These are phyloP conservation scores for Gossypium trilobum DNA, from an alignment of 441 rosid genomes.

Conservation along the genomic window DNA sequence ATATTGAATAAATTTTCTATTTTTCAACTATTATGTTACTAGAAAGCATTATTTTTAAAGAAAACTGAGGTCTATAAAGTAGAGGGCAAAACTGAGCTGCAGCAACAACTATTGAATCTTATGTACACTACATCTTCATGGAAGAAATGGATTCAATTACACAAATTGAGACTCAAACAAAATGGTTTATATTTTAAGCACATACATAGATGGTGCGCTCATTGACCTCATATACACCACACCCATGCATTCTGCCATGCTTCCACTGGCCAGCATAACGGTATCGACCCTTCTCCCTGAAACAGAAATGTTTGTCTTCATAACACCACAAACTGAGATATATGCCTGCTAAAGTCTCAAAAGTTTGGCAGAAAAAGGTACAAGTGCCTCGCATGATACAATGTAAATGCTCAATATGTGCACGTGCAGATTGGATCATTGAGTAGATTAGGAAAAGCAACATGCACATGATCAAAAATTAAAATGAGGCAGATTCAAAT, in stretches of 20 bases:
- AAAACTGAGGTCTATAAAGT: not conserved
- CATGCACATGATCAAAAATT: not conserved
- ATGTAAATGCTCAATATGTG: not conserved
- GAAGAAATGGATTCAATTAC: not conserved
- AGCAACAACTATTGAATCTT: not conserved
- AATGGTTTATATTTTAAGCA: slow-evolving; percentile 17
- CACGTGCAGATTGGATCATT: not conserved
- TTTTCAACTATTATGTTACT: not conserved
- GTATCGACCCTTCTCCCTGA: slow-evolving; percentile 82
- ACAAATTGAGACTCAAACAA: not conserved
- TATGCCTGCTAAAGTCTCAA: not conserved
- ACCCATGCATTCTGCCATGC: slow-evolving; percentile 88
- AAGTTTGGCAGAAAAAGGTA: not conserved
- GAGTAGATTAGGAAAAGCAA: not conserved
- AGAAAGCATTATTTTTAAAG: not conserved
- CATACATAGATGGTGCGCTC: slow-evolving; percentile 54
- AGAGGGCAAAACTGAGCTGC: not conserved
- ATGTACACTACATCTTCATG: not conserved
- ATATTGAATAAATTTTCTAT: not conserved
- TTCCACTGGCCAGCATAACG: slow-evolving; percentile 94
- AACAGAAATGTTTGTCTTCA: slow-evolving; percentile 19
- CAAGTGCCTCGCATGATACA: not conserved
- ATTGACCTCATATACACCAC: slow-evolving; percentile 78
- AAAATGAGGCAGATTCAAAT: not conserved
- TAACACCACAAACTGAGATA: slow-evolving; percentile 1